Evolutionary conservation across 169 alveolate genomes (phyloP).

Genomic region (Eimeria sp.): DNA sequence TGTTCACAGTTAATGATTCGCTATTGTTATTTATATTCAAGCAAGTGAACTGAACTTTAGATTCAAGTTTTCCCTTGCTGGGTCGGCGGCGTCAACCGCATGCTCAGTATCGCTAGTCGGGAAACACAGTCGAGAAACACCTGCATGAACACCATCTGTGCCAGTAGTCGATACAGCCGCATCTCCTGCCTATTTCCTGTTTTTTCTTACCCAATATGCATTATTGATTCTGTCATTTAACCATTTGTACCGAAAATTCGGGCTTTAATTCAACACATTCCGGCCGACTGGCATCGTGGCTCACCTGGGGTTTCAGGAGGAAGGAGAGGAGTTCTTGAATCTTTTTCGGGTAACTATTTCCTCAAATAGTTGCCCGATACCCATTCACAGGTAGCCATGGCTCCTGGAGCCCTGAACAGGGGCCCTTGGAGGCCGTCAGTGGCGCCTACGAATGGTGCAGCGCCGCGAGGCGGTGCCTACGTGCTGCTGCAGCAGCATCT

Average conservation of each 20-base stretch:
- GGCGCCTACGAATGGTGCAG: neutral
- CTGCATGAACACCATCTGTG: neutral
- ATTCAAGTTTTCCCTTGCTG: neutral
- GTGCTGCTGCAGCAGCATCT: neutral
- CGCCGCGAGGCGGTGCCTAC: neutral
- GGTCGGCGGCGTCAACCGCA: neutral
- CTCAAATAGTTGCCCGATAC: too few relatives aligned
- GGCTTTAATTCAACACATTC: neutral
- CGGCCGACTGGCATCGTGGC: neutral
- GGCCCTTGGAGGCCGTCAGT: slow-evolving; percentile 44
- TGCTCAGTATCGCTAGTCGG: slow-evolving; percentile 27
- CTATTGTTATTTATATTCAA: neutral
- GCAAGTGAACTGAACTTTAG: neutral
- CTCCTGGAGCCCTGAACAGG: neutral
- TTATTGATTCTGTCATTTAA: neutral
- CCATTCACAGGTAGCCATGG: too few relatives aligned
- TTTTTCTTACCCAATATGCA: neutral
- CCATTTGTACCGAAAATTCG: neutral
- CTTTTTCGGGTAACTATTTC: too few relatives aligned
- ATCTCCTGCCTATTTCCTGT: neutral
- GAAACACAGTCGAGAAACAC: neutral
- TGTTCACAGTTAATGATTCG: neutral
- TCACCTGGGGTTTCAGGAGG: neutral
- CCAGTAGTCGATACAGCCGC: neutral
- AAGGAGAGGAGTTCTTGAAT: neutral